Percentiles rank a stretch among this genome's conserved stretches.
Conservation (phyloP, 1,139 yeast genomes). For the Yamadazyma blattariae region DNA sequence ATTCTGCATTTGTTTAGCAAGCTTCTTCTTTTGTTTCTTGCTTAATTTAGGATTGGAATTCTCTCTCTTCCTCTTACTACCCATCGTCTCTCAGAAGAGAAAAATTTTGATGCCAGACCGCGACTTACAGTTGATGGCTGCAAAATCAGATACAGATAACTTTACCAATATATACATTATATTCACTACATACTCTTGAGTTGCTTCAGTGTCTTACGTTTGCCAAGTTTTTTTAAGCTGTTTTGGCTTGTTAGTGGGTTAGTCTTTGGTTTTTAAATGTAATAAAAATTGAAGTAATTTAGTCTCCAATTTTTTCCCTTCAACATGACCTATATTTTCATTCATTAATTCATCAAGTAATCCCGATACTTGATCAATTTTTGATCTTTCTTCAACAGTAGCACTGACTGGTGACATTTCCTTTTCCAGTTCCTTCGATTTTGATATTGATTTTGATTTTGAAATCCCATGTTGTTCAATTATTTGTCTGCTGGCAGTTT, state of each 20-base stretch:
- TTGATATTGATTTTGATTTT: no score
- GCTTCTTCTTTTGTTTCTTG: constrained; percentile 8
- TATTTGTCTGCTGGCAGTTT: no score
- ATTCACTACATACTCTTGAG: background rate
- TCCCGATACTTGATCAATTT: background rate
- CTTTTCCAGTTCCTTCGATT: no score
- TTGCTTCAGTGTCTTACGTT: no score
- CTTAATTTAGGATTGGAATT: constrained; percentile 1
- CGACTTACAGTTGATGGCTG: constrained; percentile 1
- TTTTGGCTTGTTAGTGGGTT: no score
- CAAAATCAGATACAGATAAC: background rate
- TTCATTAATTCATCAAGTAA: background rate
- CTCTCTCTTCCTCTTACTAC: constrained; percentile 23
- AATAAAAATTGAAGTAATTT: constrained; percentile 31
- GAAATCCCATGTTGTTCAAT: no score
- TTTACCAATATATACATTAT: background rate
- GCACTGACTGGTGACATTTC: background rate
- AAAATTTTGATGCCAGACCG: constrained; percentile 1
- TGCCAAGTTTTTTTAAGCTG: no score
- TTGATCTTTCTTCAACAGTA: background rate
- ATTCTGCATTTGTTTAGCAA: constrained; percentile 4
- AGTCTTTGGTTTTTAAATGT: constrained; percentile 23
- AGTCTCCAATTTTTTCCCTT: constrained; percentile 29
- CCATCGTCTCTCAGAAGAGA: constrained; percentile 10
- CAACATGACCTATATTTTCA: background rate